Base-by-base conservation (phyloP, 306 rosid species). In the Inga oerstediana region DNA sequence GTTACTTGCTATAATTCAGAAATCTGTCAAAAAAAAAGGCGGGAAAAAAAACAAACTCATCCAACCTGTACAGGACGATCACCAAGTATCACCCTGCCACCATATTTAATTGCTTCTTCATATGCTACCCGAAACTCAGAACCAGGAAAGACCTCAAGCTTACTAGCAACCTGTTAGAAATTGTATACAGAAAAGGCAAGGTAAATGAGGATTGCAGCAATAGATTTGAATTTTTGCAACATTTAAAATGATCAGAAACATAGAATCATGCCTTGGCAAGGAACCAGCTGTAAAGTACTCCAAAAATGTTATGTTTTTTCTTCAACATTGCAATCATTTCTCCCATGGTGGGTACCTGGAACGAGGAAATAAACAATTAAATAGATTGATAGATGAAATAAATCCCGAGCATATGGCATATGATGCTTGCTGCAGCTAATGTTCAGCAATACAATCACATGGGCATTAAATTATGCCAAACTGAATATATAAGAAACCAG, bases 51-150 rank as follows among this genome's bases (percentile, higher is more conserved):
- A 27, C 30, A 27, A 78, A 51, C 43, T 71, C 71, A 83, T 51
- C 87, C 79, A 86, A 96, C 99, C 95, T 94, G 93, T 75, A 94
- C 98, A 7, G 99, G 99, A 22, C 98, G 98, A 85, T 96, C 99
- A 45, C 99, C 99, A 75, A 96, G 98, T 81, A 94, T 87, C 85
- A 96, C 98, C 85, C 91, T 87, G 81, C 94, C 98, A 68, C 99
- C 95, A 67, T 96, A 96, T 84, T 96, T 96, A 87, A 90, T 81
- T 61, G 99, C 98, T 86, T 96, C 99, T 82, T 96, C 98, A 88
- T 93, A 92, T 35, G 94, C 99, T 77, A 92, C 94, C 64, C 97
- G 98, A 83, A 96, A 96, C 89, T 96, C 99, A 78, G 95, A 79
- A 80, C 98, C 99, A 64, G 99, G 99, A 83, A 87, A 92, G 75